Evolutionary conservation across 176 grass and related monocot species (phyloP).

Genomic region (Eleusine coracana): DNA sequence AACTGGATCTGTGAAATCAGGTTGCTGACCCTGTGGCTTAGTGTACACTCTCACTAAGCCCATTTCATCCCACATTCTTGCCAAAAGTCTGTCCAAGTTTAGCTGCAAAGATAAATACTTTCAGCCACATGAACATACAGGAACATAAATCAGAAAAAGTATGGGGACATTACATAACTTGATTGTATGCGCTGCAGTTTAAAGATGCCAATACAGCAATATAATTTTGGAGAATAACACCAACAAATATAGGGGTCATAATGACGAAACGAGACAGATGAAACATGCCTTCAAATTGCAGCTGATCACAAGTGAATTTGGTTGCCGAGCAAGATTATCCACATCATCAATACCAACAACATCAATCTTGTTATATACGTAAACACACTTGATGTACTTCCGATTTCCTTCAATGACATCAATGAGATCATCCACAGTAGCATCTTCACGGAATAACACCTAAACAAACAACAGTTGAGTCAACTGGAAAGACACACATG

Average conservation of each 20-base stretch:
- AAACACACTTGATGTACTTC: slow-evolving; percentile 98
- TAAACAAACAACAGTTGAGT: slow-evolving; percentile 47
- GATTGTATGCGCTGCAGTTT: background rate
- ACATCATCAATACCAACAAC: slow-evolving; percentile 99
- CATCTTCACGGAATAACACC: slow-evolving; percentile 95
- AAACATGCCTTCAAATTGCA: slow-evolving; percentile 89
- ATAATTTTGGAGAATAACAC: background rate
- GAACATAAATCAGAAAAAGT: background rate
- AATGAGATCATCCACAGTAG: slow-evolving; percentile 98
- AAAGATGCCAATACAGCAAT: background rate
- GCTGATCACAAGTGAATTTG: slow-evolving; percentile 97
- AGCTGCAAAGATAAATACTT: slow-evolving; percentile 57
- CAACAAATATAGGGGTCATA: slow-evolving; percentile 16
- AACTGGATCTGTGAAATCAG: slow-evolving; percentile 92
- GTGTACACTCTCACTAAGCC: slow-evolving; percentile 97
- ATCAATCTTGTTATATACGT: slow-evolving; percentile 99
- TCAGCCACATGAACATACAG: slow-evolving; percentile 8
- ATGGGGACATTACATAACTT: background rate
- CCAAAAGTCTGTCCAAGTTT: slow-evolving; percentile 91
- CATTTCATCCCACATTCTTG: slow-evolving; percentile 99
- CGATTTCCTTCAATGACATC: slow-evolving; percentile 97
- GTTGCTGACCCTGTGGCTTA: slow-evolving; percentile 95
- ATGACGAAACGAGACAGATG: background rate
- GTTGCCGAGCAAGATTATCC: slow-evolving; percentile 88
- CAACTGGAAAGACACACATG: slow-evolving; percentile 3